Base-by-base conservation (phyloP, 345 rosid species). In the Eucalyptus pauciflora region DNA sequence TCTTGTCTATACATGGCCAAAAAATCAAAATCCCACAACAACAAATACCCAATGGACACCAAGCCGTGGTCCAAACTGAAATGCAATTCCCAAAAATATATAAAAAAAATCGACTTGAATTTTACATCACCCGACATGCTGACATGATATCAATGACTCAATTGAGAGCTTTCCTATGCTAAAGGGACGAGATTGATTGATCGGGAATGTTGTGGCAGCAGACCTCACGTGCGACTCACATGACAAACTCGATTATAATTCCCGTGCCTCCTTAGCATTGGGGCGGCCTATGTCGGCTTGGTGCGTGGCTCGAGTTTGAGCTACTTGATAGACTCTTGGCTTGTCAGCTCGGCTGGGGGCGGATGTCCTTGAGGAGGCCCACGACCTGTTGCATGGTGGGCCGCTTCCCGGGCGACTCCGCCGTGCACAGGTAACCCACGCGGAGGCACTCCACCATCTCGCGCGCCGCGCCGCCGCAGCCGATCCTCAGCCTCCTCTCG, bases 341-440 rank as follows among this genome's bases (percentile, higher is more conserved):
- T 37, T 13, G 46, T 76, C 5, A 76, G 3, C 27, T 37, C 8
- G 46, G 48, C 27, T 86, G 85, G 24, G 95, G 91, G 52, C 92
- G 96, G 17, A 96, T 91, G 92, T 96, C 99, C 89, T 97, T 96
- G 50, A 97, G 98, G 87, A 95, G 92, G 16, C 99, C 99, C 33
- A 97, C 87, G 10, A 97, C 98, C 67, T 97, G 99, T 86, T 96
- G 99, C 97, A 97, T 96, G 31, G 96, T 95, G 87, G 99, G 99
- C 80, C 99, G 92, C 91, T 97, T 97, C 48, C 88, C 94, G 1
- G 98, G 92, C 27, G 91, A 83, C 90, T 97, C 99, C 10, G 98
- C 99, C 90, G 99, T 97, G 69, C 99, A 96, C 56, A 97, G 88
- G 87, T 94, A 97, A 49, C 95, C 96, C 24, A 96, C 96, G 64